A percentile compares a stretch with the other conserved stretches of the same genome.
These are phyloP conservation scores for Sisymbrium altissimum DNA, from an alignment of 345 rosid genomes.

Conservation along the genomic window DNA sequence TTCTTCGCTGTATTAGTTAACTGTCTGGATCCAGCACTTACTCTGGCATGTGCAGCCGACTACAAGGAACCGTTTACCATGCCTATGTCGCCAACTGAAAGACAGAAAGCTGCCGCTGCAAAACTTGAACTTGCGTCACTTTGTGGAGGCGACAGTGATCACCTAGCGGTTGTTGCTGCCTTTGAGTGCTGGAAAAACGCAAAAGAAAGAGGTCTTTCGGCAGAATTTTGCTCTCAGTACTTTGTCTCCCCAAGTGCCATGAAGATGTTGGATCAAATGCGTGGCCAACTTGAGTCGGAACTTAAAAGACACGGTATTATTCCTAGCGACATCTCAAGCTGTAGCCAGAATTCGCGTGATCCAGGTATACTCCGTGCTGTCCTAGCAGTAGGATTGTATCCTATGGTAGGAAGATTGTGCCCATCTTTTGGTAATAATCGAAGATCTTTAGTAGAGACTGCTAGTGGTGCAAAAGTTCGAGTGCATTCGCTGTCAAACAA, in stretches of 20 bases:
- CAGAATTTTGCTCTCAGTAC: slow-evolving; percentile 67
- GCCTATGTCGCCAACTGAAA: slow-evolving; percentile 72
- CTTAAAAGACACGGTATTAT: slow-evolving; percentile 61
- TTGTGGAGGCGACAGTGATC: slow-evolving; percentile 87
- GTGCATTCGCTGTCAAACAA: slow-evolving; percentile 66
- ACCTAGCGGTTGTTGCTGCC: slow-evolving; percentile 85
- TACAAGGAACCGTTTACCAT: slow-evolving; percentile 80
- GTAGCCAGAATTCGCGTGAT: slow-evolving; percentile 59
- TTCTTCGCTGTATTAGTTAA: slow-evolving; percentile 84
- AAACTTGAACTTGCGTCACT: slow-evolving; percentile 76
- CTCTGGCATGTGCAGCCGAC: slow-evolving; percentile 93
- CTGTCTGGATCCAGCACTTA: slow-evolving; percentile 95
- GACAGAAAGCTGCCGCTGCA: slow-evolving; percentile 69
- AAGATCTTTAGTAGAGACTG: slow-evolving; percentile 59
- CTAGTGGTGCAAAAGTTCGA: slow-evolving; percentile 65
- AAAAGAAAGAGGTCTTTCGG: slow-evolving; percentile 57
- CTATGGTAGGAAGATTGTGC: slow-evolving; percentile 69
- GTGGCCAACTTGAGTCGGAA: slow-evolving; percentile 74
- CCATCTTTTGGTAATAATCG: slow-evolving; percentile 45
- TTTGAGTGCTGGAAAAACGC: slow-evolving; percentile 89
- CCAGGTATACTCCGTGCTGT: slow-evolving; percentile 83
- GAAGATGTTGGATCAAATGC: slow-evolving; percentile 80
- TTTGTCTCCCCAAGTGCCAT: slow-evolving; percentile 70
- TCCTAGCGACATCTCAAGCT: slow-evolving; percentile 52
- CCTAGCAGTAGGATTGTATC: slow-evolving; percentile 85